Conservation (phyloP, 257 asterid species). For the Paraleonurus japonicus region DNA sequence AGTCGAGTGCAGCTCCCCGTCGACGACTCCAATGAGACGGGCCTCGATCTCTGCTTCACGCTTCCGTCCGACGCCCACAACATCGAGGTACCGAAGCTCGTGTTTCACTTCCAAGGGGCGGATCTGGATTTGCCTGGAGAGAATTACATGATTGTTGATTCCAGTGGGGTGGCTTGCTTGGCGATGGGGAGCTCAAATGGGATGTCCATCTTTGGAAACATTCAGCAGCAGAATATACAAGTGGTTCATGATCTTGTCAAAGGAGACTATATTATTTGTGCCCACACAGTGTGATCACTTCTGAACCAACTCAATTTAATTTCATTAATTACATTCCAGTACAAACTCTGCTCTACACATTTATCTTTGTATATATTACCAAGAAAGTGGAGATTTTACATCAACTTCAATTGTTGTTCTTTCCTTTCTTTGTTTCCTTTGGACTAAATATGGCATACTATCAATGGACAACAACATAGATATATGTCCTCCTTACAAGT, state of each 20-base stretch:
- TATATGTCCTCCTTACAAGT: no score
- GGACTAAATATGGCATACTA: no score
- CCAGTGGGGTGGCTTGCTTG: conserved; percentile 70
- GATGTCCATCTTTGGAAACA: conserved; percentile 80
- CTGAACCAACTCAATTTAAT: not conserved
- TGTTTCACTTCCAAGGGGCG: conserved; percentile 59
- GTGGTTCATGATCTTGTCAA: conserved; percentile 72
- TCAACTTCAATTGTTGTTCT: not conserved
- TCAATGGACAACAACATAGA: no score
- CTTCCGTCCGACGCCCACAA: conserved; percentile 41
- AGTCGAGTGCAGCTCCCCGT: conserved; percentile 50
- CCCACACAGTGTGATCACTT: conserved; percentile 37
- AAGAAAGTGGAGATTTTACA: not conserved
- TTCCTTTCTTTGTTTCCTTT: not conserved
- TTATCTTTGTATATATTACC: no score
- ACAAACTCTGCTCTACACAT: no score
- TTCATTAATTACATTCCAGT: not conserved
- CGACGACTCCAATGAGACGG: conserved; percentile 44
- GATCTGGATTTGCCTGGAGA: conserved; percentile 78
- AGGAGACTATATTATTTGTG: conserved; percentile 64
- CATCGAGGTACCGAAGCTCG: conserved; percentile 59
- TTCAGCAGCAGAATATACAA: conserved; percentile 75
- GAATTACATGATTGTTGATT: conserved; percentile 64
- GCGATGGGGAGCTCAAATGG: conserved; percentile 79
- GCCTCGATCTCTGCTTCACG: conserved; percentile 69